These are phyloP conservation scores for Rhizopus delemar DNA, from an alignment of 371 early-diverging fungal species.

Conservation along the genomic window DNA sequence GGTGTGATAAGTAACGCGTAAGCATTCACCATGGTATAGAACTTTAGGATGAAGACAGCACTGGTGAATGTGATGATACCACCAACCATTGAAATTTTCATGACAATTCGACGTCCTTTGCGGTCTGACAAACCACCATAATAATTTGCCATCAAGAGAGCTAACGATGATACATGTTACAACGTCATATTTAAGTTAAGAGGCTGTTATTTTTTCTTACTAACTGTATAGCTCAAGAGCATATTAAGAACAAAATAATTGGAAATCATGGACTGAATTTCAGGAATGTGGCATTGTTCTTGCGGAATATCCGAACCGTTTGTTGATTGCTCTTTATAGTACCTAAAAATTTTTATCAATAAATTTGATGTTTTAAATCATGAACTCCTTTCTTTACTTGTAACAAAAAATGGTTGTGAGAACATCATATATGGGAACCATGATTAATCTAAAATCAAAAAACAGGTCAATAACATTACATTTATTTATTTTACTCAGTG, in stretches of 20 bases:
- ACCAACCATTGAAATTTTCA: constrained; percentile 33
- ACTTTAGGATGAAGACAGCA: constrained; percentile 26
- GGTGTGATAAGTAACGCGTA: constrained; percentile 36
- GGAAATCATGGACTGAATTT: constrained; percentile 41
- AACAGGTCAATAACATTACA: not conserved
- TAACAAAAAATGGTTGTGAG: not conserved
- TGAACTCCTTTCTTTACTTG: not conserved
- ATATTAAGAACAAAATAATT: constrained; percentile 34
- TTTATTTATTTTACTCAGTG: not conserved
- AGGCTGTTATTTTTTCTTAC: constrained; percentile 17
- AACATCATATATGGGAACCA: not conserved
- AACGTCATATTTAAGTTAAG: not conserved
- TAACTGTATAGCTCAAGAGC: constrained; percentile 30
- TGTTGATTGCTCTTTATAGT: not conserved
- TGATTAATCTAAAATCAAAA: not conserved
- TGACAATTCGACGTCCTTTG: constrained; percentile 32
- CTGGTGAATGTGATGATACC: constrained; percentile 21
- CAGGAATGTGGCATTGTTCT: constrained; percentile 42
- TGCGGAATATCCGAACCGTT: constrained; percentile 15
- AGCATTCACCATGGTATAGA: constrained; percentile 29
- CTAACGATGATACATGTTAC: constrained; percentile 15
- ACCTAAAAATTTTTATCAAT: not conserved
- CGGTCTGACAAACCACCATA: constrained; percentile 45
- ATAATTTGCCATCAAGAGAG: constrained; percentile 32
- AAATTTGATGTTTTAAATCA: not conserved